Evolutionary conservation across 2,329 filamentous ascomycete genomes (phyloP).

Genomic region (Aaosphaeria pasadenensis): DNA sequence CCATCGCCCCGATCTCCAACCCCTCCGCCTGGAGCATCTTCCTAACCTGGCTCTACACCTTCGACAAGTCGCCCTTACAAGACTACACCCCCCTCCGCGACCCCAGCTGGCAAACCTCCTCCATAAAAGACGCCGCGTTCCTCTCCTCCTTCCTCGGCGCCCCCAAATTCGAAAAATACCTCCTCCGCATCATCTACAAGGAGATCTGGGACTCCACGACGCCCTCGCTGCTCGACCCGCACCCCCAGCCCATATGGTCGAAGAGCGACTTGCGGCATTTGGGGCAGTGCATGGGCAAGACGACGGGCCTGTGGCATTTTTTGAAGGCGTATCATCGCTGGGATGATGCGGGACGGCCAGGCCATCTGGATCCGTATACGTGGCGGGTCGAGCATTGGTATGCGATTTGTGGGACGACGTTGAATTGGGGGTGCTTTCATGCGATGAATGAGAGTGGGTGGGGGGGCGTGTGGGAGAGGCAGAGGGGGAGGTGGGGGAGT

Average conservation of each 20-base stretch:
- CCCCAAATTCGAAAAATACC: constrained; percentile 6
- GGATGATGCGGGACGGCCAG: neutral
- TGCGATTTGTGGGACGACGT: constrained; percentile 3
- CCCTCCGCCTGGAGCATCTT: constrained; percentile 6
- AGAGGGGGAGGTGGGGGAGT: constrained; percentile 7
- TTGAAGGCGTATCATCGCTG: constrained; percentile 4
- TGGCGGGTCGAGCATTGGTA: constrained; percentile 12
- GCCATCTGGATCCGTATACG: constrained; percentile 6
- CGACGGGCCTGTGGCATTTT: constrained; percentile 4
- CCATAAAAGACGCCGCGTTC: constrained; percentile 1
- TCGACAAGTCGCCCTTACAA: constrained; percentile 7
- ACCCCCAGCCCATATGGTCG: neutral
- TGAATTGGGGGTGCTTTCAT: constrained; percentile 12
- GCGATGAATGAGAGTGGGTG: constrained; percentile 9
- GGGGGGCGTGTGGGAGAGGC: constrained; percentile 8
- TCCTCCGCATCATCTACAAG: constrained; percentile 5
- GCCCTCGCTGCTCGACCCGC: neutral
- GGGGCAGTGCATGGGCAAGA: neutral
- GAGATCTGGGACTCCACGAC: constrained; percentile 1
- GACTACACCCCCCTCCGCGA: constrained; percentile 7
- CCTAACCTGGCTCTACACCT: constrained; percentile 8
- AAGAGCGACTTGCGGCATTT: neutral
- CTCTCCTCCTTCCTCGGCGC: constrained; percentile 1
- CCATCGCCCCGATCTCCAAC: neutral
- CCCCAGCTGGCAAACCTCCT: neutral